Base-by-base conservation (phyloP, 768 basidiomycete species). In the Suillus decipiens region DNA sequence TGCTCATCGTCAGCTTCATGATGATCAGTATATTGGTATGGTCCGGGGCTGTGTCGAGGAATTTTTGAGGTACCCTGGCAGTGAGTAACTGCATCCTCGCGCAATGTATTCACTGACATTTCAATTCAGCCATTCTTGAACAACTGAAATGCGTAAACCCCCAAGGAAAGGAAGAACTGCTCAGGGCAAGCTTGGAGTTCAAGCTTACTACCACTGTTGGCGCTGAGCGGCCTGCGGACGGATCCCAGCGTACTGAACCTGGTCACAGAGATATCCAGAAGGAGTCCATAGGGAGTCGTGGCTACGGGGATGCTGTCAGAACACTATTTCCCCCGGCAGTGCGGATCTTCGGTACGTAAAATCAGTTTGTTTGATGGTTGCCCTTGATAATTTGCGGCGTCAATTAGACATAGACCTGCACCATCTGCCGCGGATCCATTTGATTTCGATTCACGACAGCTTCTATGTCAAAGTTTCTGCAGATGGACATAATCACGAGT, bases 381-480 rank as follows among this genome's bases (percentile, higher is more conserved):
- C 19, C 19, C 24, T 34, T 62, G 36, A 62, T 12, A 10, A 33
- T 9, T 31, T 51, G 41, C 24, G 39, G 34, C 22, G 24, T 42
- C 37, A 8, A 31, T 39, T 22, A 63, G 63, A 24, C 9, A 11
- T 63, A 17, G 41, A 63, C 36, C 34, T 63, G 8, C 56, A 42
- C 54, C 48, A 63, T 37, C 60, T 53, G 4, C 63, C 63, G 8
- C 36, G 14, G 14, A 54, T 63, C 5, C 42, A 48, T 33, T 63
- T 37, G 45, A 48, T 41, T 41, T 41, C 56, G 17, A 22, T 15
- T n/a, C 37, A 64, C 33, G 31, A 63, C 48, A 39, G 55, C 34
- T 64, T 62, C 55, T 64, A 62, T 28, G 47, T 64, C 43, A 47
- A 63, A 1, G 17, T 58, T 31, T 51, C 12, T 33, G 31, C 63